Evolutionary conservation across 139 green algal genomes (phyloP), one percentile per base, ranked within the genome.

Genomic region (Picochlorum costavermella): DNA sequence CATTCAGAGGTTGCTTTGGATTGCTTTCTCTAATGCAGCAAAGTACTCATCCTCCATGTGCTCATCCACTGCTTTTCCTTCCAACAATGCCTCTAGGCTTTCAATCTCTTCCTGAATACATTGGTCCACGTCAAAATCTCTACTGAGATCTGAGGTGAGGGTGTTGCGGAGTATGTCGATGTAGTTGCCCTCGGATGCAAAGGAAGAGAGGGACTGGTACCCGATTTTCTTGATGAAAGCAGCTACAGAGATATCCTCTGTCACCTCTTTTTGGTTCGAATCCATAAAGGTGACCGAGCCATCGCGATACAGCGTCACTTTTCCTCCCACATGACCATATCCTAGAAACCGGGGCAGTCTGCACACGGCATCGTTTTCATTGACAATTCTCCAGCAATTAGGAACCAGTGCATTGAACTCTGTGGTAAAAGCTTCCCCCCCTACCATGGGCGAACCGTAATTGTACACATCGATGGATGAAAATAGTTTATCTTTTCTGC

Each of bases 371-470:
- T 95, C 83, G 29, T 74, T 69, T 4, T 33, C 55, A 63, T 91
- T 94, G 33, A 84, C 80, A 3, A 95, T 58, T 17, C 84, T 75
- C 80, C 81, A 95, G 14, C 68, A 75, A 60, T 82, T 63, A 4
- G 67, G 70, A 20, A 94, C 74, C 6, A 73, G 13, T 3, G 13
- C 3, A 55, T 92, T 74, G 68, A 81, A 95, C 30, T 64, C 65
- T 4, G 75, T 40, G 1, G 80, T 76, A 68, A 92, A 92, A 2
- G 73, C 56, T 48, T 46, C 36, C 64, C 91, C 91, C 59, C 88
- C 88, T 9, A 90, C 86, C 3, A 86, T 79, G 4, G 88, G 88
- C 0, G 75, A 81, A 43, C 88, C 88, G 73, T 79, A 95, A n/a
- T 69, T 90, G 75, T 92, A 93, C 59, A 88, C 76, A 4, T 60